phyloP scores from a whole-genome alignment of 148 eudicot genomes.

The Chenopodium suecicum region DNA sequence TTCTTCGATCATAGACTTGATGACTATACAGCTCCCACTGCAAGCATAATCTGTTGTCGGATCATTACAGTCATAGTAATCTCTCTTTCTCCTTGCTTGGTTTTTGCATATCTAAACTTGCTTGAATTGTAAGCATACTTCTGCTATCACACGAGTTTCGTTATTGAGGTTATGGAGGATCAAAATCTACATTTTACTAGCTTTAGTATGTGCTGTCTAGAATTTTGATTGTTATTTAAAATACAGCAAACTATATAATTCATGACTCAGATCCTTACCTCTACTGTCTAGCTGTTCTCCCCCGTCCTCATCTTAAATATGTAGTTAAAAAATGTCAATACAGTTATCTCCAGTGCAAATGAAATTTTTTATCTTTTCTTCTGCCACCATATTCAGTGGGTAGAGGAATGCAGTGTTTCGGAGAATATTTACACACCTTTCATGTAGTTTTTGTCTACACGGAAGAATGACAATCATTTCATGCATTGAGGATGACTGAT shows the following conservation, averaged over 20 bases:
- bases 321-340: neutral
- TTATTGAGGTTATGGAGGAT: neutral
- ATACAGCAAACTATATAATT: neutral
- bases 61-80: constrained; percentile 58
- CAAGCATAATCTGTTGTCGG: constrained; percentile 62
- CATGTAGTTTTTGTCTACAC: neutral
- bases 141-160: neutral
- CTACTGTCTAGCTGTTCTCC: neutral
- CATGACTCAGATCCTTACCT: neutral
- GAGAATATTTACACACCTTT: neutral
- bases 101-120: neutral
- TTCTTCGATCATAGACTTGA: constrained; percentile 46
- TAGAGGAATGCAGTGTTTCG: neutral
- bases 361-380: neutral
- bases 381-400: neutral
- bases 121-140: neutral
- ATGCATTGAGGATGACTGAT: constrained; percentile 15
- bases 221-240: neutral
- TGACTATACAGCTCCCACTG: constrained; percentile 43
- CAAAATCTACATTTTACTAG: neutral
- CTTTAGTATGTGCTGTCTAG: neutral
- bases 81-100: constrained; percentile 25
- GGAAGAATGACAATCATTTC: neutral
- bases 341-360: neutral
- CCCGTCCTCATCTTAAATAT: neutral